Evolutionary conservation across 2,329 filamentous ascomycete species (phyloP), one percentile per base, ranked within the genome.

Genomic region (Cladosporium velox): DNA sequence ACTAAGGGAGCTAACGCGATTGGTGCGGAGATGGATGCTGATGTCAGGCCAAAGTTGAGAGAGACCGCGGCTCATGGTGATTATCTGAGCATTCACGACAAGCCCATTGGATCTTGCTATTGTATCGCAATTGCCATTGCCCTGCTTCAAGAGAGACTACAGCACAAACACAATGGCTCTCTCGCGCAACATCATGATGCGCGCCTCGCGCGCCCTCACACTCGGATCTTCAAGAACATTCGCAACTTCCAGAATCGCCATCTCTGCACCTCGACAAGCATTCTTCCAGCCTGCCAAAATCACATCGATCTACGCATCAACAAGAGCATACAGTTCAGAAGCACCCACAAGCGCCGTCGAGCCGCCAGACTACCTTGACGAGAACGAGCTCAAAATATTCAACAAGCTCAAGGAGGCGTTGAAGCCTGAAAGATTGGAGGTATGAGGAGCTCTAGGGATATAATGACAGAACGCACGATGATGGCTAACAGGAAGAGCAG

Each of bases 361-460:
- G 70, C 74, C 82, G 26, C 82, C 82, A 32, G 80, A 83, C 67
- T 81, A 82, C 72, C 77, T 84, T 21, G 77, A 78, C 58, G 80
- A 81, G 65, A 74, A 73, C 66, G 82, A 84, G 70, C 74, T 79
- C 63, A 76, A 79, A 68, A 75, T 84, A 47, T 84, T 84, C 75
- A 76, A 81, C 57, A 80, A 81, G 67, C 75, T 84, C 24, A 79
- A 77, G 70, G 72, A 74, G 21, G 76, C 76, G 38, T 67, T 84
- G 52, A 70, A 77, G 6, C 82, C 82, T 24, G 76, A 74, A 15
- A 79, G 78, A 67, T 76, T 84, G 38, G 80, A 83, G 78, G 82
- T 82, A 78, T 59, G 77, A 44, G 24, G 4, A 10, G n/a, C 21
- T n/a, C n/a, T 4, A 21, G n/a, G 3, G 8, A 47, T 18, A 52